phyloP scores from a whole-genome alignment of 2,329 filamentous ascomycete species.

The Epichloe coenophiala region DNA sequence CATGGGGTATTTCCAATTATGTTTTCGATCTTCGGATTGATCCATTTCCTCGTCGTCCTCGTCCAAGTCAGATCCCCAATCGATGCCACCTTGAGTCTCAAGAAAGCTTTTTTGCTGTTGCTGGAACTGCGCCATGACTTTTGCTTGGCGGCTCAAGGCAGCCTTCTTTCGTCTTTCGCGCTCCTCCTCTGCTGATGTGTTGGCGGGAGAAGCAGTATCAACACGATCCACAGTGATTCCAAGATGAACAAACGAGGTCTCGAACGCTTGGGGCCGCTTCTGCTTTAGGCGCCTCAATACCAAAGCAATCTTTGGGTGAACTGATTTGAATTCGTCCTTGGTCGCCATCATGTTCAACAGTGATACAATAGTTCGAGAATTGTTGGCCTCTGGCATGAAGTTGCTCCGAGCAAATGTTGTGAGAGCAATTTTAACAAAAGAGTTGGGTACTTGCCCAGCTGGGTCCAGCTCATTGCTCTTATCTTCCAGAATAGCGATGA shows the following conservation, averaged over 20 bases:
- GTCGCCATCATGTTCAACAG: constrained; percentile 47
- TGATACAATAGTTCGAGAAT: constrained; percentile 48
- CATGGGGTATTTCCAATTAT: constrained; percentile 71
- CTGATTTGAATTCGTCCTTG: constrained; percentile 67
- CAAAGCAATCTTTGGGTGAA: constrained; percentile 70
- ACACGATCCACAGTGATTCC: constrained; percentile 64
- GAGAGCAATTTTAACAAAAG: constrained; percentile 62
- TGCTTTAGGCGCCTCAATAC: constrained; percentile 78
- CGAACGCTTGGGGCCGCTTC: constrained; percentile 62
- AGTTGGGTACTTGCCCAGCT: constrained; percentile 35
- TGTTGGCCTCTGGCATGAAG: constrained; percentile 41
- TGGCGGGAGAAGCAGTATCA: constrained; percentile 70
- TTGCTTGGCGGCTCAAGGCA: constrained; percentile 76
- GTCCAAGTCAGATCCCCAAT: constrained; percentile 74
- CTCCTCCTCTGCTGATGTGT: constrained; percentile 54
- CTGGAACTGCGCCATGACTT: constrained; percentile 96
- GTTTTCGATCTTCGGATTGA: constrained; percentile 49
- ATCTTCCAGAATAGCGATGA: constrained; percentile 81
- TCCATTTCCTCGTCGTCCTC: constrained; percentile 49
- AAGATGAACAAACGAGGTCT: constrained; percentile 48
- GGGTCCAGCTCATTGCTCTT: constrained; percentile 41
- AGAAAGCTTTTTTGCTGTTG: constrained; percentile 94
- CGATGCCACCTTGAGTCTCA: constrained; percentile 71
- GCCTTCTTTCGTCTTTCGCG: constrained; percentile 79
- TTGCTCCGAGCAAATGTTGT: constrained; percentile 48